Conservation (phyloP, 352 stramenopile species). For the Pythium brachiatum region DNA sequence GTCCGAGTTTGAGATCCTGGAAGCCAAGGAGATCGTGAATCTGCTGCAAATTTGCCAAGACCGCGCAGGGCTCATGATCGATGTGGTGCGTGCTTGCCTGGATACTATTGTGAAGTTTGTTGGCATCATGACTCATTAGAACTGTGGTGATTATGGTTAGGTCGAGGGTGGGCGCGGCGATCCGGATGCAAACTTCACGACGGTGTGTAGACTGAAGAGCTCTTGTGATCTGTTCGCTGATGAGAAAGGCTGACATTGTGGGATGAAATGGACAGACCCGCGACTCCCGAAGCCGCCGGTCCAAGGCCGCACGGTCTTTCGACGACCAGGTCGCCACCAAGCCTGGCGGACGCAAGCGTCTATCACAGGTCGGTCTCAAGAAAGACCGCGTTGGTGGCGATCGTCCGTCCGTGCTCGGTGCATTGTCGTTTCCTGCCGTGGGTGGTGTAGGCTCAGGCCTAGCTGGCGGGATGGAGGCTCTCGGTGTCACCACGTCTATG, state of each 20-base stretch:
- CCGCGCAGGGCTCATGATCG: constrained; percentile 63
- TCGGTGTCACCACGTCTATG: constrained; percentile 15
- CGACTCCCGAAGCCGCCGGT: constrained; percentile 8
- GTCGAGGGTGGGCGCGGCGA: constrained; percentile 63
- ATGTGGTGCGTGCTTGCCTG: constrained; percentile 41
- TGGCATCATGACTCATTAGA: not conserved
- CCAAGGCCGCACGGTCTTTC: constrained; percentile 5
- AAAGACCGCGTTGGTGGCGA: constrained; percentile 12
- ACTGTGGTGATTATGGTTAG: constrained; percentile 26
- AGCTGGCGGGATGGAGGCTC: not conserved
- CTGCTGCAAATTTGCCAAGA: constrained; percentile 79
- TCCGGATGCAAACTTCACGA: constrained; percentile 59
- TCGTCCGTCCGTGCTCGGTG: constrained; percentile 7
- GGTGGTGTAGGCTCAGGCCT: not conserved
- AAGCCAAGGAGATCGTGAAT: constrained; percentile 53
- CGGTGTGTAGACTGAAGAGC: constrained; percentile 32
- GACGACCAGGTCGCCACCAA: constrained; percentile 10
- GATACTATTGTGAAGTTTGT: not conserved
- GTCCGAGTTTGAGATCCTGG: constrained; percentile 71
- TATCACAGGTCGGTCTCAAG: constrained; percentile 3
- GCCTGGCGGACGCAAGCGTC: constrained; percentile 5
- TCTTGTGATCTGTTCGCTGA: not conserved
- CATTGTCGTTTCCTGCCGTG: not conserved
- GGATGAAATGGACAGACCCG: not conserved
- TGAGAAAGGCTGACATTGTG: not conserved